A percentile compares a stretch with the other conserved stretches of the same genome.
phyloP scores from a whole-genome alignment of 176 grass and related monocot species.

The Musa troglodytarum region DNA sequence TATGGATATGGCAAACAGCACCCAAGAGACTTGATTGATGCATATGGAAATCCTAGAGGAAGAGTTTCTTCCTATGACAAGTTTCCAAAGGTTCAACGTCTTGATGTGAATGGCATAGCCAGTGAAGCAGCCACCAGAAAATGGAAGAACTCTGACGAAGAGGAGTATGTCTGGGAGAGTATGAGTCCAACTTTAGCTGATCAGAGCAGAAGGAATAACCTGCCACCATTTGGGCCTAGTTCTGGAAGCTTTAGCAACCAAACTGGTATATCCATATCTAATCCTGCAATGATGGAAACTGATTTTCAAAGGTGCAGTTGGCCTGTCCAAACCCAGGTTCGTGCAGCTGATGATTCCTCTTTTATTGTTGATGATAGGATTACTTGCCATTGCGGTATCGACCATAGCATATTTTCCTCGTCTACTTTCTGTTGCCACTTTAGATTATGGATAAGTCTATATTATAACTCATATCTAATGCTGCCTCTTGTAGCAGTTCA shows the following conservation, averaged over 20 bases:
- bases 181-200: slow-evolving; percentile 91
- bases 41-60: slow-evolving; percentile 83
- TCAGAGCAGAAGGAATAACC: slow-evolving; percentile 40
- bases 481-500: neutral
- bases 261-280: slow-evolving; percentile 44
- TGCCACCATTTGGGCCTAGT: slow-evolving; percentile 26
- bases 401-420: slow-evolving; percentile 30
- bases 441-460: neutral
- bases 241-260: slow-evolving; percentile 17
- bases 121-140: slow-evolving; percentile 39
- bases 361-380: slow-evolving; percentile 54
- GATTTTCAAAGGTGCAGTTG: slow-evolving; percentile 46
- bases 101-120: slow-evolving; percentile 48
- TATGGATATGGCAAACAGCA: slow-evolving; percentile 63
- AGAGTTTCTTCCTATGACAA: slow-evolving; percentile 42
- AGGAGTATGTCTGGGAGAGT: slow-evolving; percentile 92
- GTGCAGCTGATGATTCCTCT: slow-evolving; percentile 33
- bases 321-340: slow-evolving; percentile 36
- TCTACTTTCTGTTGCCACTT: neutral
- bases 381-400: slow-evolving; percentile 35
- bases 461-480: neutral
- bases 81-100: slow-evolving; percentile 56
- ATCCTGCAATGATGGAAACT: slow-evolving; percentile 38
- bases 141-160: slow-evolving; percentile 85
- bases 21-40: slow-evolving; percentile 90